Evolutionary conservation across 768 basidiomycete species (phyloP).

Genomic region (Suillus occidentalis): DNA sequence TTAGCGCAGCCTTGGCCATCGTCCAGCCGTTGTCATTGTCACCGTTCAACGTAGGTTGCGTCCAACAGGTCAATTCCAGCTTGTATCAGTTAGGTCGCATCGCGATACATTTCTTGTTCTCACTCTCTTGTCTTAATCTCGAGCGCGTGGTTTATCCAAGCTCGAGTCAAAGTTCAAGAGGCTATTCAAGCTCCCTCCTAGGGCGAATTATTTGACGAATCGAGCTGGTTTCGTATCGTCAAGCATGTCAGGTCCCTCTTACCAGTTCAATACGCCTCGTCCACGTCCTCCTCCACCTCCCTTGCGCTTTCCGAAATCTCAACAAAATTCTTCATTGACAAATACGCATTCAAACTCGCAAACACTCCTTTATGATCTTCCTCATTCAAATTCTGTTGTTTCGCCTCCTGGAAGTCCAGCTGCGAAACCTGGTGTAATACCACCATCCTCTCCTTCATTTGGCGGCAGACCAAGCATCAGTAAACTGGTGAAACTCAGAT

Average conservation of each 20-base stretch:
- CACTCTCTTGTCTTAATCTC: background rate
- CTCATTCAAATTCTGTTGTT: conserved; percentile 50
- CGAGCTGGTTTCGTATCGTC: conserved; percentile 36
- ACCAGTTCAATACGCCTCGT: conserved; percentile 64
- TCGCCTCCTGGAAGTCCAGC: conserved; percentile 60
- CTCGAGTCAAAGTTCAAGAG: conserved; percentile 9
- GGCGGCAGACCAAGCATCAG: conserved; percentile 47
- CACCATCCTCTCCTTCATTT: conserved; percentile 62
- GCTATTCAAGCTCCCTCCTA: conserved; percentile 7
- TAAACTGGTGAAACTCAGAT: no score
- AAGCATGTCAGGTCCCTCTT: conserved; percentile 59
- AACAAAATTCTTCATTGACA: conserved; percentile 45
- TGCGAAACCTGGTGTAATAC: conserved; percentile 41
- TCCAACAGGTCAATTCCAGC: background rate
- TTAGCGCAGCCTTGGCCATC: conserved; percentile 32
- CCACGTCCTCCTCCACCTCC: conserved; percentile 59
- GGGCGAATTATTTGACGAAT: conserved; percentile 14
- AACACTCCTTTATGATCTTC: conserved; percentile 77
- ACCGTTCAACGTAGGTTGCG: conserved; percentile 9
- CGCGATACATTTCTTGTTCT: background rate
- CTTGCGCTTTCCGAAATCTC: conserved; percentile 50
- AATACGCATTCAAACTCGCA: conserved; percentile 47
- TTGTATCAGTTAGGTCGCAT: conserved; percentile 3
- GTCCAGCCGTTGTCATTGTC: conserved; percentile 15
- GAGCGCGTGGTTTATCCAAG: conserved; percentile 15